Base-by-base conservation (phyloP, 2,329 filamentous ascomycete genomes). In the Epichloe gansuensis region DNA sequence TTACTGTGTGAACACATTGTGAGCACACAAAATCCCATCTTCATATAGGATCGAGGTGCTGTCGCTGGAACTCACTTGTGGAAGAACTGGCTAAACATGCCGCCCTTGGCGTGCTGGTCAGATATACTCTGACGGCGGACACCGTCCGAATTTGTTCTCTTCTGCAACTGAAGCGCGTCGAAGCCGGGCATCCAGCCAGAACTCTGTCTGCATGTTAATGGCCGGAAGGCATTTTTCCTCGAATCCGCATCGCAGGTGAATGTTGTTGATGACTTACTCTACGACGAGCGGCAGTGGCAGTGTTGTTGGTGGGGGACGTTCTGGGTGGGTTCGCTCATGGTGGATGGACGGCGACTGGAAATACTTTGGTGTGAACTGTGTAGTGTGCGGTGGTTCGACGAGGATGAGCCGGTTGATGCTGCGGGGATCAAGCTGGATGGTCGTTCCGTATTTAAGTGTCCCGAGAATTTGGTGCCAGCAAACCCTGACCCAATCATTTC, bases 41-140 rank as follows among this genome's bases (percentile, higher is more conserved):
- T 25, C 35, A 28, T 11, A 1, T 23, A 9, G 11, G 15, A 1
- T 35, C 2, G 25, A 38, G 8, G 21, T 7, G 4, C 5, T 15
- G 11, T 23, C 15, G 28, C 13, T 11, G 44, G 8, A 11, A 61
- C 75, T 51, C 64, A 81, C 78, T 74, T 79, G 58, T 79, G 72
- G 75, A 80, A 82, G 68, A 80, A 72, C 56, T 73, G 69, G 51
- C 75, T 75, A 50, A 81, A 67, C 56, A 81, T 65, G 42, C 77
- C 77, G 1, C 71, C 61, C 48, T 69, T 64, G 13, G 69, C 69
- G 54, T 72, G 71, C 61, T 81, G 78, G 53, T 82, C 78, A 34
- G 69, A 70, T 58, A 81, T 67, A 60, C 76, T 80, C 60, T 76
- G 72, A 5, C 78, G 75, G 13, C 78, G 74, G n/a, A 73, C 72